phyloP scores from a whole-genome alignment of 2,329 filamentous ascomycete genomes.

The Aurifilum marmelostoma region DNA sequence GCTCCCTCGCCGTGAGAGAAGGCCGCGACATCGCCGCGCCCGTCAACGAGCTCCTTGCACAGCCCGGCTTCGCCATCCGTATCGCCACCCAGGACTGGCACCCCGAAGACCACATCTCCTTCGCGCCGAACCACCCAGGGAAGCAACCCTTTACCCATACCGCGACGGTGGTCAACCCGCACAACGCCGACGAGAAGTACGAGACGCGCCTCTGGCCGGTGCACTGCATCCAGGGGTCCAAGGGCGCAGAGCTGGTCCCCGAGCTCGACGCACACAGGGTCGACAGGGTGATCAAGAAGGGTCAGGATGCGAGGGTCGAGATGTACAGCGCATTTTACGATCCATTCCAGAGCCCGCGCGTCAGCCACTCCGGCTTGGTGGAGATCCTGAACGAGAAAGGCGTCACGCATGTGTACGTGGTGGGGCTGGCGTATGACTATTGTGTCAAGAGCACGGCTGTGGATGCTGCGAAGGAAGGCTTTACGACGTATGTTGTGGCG shows the following conservation, averaged over 20 bases:
- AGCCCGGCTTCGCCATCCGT: slow-evolving; percentile 72
- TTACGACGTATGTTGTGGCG: slow-evolving; percentile 73
- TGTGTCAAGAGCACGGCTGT: slow-evolving; percentile 84
- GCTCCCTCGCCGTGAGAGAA: slow-evolving; percentile 77
- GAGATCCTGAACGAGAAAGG: slow-evolving; percentile 56
- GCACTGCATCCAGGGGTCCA: slow-evolving; percentile 80
- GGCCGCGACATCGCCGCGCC: slow-evolving; percentile 71
- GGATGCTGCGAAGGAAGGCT: slow-evolving; percentile 77
- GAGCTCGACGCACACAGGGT: slow-evolving; percentile 67
- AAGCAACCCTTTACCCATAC: slow-evolving; percentile 70
- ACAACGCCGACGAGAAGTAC: slow-evolving; percentile 65
- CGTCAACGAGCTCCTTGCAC: slow-evolving; percentile 74
- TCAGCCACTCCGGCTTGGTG: slow-evolving; percentile 67
- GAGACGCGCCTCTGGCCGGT: slow-evolving; percentile 80
- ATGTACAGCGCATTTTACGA: slow-evolving; percentile 95
- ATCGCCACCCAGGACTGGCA: slow-evolving; percentile 95
- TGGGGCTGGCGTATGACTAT: slow-evolving; percentile 85
- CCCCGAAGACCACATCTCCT: slow-evolving; percentile 81
- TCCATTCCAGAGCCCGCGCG: slow-evolving; percentile 66
- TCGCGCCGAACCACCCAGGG: slow-evolving; percentile 75
- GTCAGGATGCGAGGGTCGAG: slow-evolving; percentile 72
- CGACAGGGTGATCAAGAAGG: slow-evolving; percentile 77
- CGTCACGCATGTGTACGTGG: slow-evolving; percentile 81
- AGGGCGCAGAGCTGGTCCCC: slow-evolving; percentile 72
- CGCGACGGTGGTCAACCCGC: slow-evolving; percentile 68